Evolutionary conservation across 768 basidiomycete genomes (phyloP).

Genomic region (Mycena capillaripes): DNA sequence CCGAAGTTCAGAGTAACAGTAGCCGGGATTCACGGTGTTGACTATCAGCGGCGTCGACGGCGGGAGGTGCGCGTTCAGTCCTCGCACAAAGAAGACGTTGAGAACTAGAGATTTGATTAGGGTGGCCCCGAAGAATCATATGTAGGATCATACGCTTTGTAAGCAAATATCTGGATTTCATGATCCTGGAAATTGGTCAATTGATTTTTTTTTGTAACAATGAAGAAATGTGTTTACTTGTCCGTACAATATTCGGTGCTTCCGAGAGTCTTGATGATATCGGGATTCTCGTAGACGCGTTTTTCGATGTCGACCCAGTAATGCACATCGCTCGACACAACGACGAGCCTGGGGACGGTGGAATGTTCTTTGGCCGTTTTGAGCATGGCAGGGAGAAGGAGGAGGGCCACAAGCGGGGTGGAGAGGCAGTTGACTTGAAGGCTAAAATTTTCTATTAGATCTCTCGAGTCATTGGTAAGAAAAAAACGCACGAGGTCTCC

Average conservation of each 20-base stretch:
- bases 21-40: slow-evolving; percentile 37
- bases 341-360: slow-evolving; percentile 33
- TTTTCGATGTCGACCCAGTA: slow-evolving; percentile 15
- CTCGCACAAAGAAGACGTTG: slow-evolving; percentile 38
- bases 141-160: slow-evolving; percentile 26
- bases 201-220: neutral
- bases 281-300: neutral
- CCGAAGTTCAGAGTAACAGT: slow-evolving; percentile 38
- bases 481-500: slow-evolving; percentile 3
- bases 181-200: neutral
- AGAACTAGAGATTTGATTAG: slow-evolving; percentile 27
- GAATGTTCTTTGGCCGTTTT: slow-evolving; percentile 34
- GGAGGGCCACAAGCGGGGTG: slow-evolving; percentile 42
- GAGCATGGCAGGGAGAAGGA: slow-evolving; percentile 45
- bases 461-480: neutral
- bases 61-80: slow-evolving; percentile 27
- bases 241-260: slow-evolving; percentile 35
- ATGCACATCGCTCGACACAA: slow-evolving; percentile 46
- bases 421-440: slow-evolving; percentile 49
- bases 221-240: neutral
- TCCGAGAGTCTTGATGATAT: slow-evolving; percentile 36
- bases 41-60: slow-evolving; percentile 28
- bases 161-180: slow-evolving; percentile 3
- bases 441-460: neutral
- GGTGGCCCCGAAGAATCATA: neutral